Percentiles rank a stretch among this genome's conserved stretches.
Evolutionary conservation across 495 filamentous ascomycete genomes (phyloP).

Genomic region (Xeromyces bisporus): DNA sequence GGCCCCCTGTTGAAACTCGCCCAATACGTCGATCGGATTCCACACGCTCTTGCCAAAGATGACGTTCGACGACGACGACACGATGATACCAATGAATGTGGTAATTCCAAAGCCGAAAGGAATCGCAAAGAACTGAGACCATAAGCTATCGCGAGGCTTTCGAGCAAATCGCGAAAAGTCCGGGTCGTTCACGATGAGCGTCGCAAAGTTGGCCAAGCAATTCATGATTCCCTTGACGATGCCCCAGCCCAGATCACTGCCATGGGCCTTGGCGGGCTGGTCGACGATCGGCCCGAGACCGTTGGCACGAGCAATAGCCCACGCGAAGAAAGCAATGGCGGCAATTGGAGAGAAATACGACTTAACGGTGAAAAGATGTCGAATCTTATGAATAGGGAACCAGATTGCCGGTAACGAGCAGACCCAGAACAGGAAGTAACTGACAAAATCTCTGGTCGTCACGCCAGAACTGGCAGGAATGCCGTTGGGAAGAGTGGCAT

Average conservation of each 20-base stretch:
- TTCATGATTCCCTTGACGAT: conserved; percentile 75
- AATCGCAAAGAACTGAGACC: conserved; percentile 79
- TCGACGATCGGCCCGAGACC: conserved; percentile 75
- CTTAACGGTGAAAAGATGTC: conserved; percentile 88
- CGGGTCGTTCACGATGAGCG: conserved; percentile 61
- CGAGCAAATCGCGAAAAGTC: conserved; percentile 79
- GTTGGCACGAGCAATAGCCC: conserved; percentile 68
- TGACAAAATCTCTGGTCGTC: conserved; percentile 54
- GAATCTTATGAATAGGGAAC: conserved; percentile 40
- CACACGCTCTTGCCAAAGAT: conserved; percentile 67
- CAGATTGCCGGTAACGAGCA: conserved; percentile 70
- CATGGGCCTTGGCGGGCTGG: conserved; percentile 45
- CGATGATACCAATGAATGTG: conserved; percentile 86
- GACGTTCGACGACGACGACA: conserved; percentile 67
- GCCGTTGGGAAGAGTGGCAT: conserved; percentile 46
- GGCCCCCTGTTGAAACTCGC: conserved; percentile 55
- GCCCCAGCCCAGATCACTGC: conserved; percentile 60
- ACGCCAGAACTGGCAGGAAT: conserved; percentile 51
- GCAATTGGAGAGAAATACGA: conserved; percentile 69
- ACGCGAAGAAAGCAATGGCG: conserved; percentile 78
- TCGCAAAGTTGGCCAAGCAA: conserved; percentile 85
- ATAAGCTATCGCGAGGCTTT: conserved; percentile 68
- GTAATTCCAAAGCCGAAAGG: conserved; percentile 76
- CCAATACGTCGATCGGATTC: conserved; percentile 69
- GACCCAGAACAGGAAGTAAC: conserved; percentile 78